These are phyloP conservation scores for Cystobasidium sp. DNA, from an alignment of 1,284 basidiomycete genomes.

Conservation along the genomic window DNA sequence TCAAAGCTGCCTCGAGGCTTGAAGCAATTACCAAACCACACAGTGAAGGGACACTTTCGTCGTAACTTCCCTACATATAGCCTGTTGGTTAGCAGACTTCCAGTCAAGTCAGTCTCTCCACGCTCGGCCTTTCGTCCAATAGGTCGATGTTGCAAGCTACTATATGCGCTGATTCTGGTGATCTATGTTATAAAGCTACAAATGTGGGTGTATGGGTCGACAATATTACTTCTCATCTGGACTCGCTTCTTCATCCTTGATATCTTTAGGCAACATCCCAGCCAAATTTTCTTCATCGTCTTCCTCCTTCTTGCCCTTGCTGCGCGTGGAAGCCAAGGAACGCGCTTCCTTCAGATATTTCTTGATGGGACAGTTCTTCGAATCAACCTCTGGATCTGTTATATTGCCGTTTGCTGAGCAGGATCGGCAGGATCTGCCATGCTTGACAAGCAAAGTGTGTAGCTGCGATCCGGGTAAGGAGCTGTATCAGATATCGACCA, in stretches of 20 bases:
- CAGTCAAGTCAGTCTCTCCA: too few species aligned
- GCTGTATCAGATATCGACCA: neutral
- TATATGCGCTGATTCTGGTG: too few species aligned
- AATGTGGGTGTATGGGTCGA: too few species aligned
- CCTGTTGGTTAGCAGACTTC: too few species aligned
- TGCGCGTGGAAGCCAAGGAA: neutral
- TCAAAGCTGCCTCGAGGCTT: too few species aligned
- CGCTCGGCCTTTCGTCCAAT: too few species aligned
- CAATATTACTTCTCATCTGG: neutral
- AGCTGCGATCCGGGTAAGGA: constrained; percentile 6
- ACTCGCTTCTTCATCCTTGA: constrained; percentile 25
- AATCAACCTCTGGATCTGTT: constrained; percentile 31
- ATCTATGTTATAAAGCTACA: too few species aligned
- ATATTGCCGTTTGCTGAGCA: constrained; percentile 48
- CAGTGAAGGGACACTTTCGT: too few species aligned
- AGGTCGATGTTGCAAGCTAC: too few species aligned
- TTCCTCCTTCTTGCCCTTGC: constrained; percentile 28
- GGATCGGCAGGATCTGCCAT: constrained; percentile 50
- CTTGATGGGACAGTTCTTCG: constrained; percentile 47
- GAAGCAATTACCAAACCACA: too few species aligned
- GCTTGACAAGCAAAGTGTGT: constrained; percentile 53
- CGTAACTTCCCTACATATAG: too few species aligned
- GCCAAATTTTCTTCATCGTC: constrained; percentile 40
- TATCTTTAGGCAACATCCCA: constrained; percentile 30
- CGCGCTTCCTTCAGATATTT: constrained; percentile 46